Percentiles rank a stretch among this genome's conserved stretches.
phyloP scores from a whole-genome alignment of 768 basidiomycete genomes.

The Mrakia frigida region DNA sequence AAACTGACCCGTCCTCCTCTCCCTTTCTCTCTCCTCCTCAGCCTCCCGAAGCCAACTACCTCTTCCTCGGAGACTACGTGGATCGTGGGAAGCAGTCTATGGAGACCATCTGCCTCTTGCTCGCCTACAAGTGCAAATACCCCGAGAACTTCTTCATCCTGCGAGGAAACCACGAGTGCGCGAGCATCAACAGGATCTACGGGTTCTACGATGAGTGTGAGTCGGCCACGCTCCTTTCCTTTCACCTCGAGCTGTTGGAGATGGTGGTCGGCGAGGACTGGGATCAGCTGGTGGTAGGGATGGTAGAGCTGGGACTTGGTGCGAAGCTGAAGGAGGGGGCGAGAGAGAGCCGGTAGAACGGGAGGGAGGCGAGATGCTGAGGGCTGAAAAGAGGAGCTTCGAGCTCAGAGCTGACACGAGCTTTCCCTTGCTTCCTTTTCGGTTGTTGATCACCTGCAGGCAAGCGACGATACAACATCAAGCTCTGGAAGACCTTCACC shows the following conservation, averaged over 20 bases:
- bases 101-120: constrained; percentile 95
- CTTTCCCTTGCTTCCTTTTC: not conserved
- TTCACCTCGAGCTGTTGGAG: not conserved
- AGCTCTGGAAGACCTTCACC: constrained; percentile 36
- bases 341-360: too few relatives aligned
- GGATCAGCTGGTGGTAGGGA: too few relatives aligned
- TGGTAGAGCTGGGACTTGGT: too few relatives aligned
- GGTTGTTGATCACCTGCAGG: not conserved
- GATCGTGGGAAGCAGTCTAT: constrained; percentile 98
- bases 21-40: not conserved
- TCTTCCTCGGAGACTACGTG: constrained; percentile 99
- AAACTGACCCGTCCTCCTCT: not conserved
- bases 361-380: too few relatives aligned
- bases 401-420: not conserved
- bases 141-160: constrained; percentile 99
- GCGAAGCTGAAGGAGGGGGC: too few relatives aligned
- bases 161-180: constrained; percentile 97
- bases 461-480: constrained; percentile 36
- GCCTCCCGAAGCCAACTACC: constrained; percentile 98
- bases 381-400: too few relatives aligned
- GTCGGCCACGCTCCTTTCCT: too few relatives aligned
- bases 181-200: constrained; percentile 98
- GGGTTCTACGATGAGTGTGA: constrained; percentile 99
- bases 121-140: constrained; percentile 53
- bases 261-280: not conserved